Base-by-base conservation (phyloP, 768 basidiomycete genomes). In the Boletus pseudo-olivaceus region DNA sequence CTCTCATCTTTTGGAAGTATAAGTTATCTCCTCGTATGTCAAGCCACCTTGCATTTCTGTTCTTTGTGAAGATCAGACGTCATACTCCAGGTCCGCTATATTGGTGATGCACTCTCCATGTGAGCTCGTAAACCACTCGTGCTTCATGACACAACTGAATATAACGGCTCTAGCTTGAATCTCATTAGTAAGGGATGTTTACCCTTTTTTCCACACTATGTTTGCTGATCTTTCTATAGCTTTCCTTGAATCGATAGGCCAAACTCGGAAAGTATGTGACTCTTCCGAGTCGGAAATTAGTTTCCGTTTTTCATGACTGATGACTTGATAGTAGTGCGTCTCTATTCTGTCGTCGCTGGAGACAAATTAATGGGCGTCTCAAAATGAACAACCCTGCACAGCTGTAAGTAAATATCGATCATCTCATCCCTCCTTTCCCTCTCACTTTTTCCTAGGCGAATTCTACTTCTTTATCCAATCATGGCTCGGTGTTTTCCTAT, bases 21-120 rank as follows among this genome's bases (percentile, higher is more conserved):
- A 10, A 49, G 19, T 23, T 65, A 65, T 47, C 17, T 64, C 5
- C 41, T 67, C 12, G 64, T 67, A 51, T 26, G 60, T 65, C n/a
- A 5, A 27, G n/a, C 23, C 6, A 7, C 14, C 6, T 45, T 42
- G n/a, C 19, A n/a, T 19, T 32, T 19, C 2, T 19, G 29, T 23
- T 2, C 3, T 20, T 30, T 1, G 20, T 30, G 10, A 12, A 6
- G 27, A 30, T 39, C 12, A n/a, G 2, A 30, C 14, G 4, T 8
- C 20, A 23, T 26, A 4, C 17, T 14, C 20, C 26, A 67, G 64
- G 61, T 65, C n/a, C 65, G 65, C 8, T 65, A 64, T 15, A 48
- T 66, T 2, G 64, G 64, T n/a, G 51, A 66, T 33, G 50, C 33
- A 3, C 23, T 67, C 27, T 51, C 47, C 20, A 59, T 62, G 64